These are phyloP conservation scores for Hypoxylon sp. DNA, from an alignment of 2,329 filamentous ascomycete genomes.

Conservation along the genomic window DNA sequence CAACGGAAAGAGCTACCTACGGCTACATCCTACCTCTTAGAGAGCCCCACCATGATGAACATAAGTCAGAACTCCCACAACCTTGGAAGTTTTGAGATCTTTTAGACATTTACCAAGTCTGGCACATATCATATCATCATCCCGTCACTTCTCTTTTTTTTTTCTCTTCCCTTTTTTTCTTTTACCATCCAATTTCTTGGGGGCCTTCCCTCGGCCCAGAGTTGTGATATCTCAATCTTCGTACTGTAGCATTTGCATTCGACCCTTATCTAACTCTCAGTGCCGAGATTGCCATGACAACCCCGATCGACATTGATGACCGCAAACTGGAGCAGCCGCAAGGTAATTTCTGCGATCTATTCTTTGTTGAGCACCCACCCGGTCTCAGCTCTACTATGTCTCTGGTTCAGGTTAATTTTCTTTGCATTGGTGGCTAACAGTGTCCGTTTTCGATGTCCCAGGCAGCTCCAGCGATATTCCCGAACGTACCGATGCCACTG, in stretches of 20 bases:
- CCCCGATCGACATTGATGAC: conserved; percentile 43
- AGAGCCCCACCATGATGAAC: conserved; percentile 45
- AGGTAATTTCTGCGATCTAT: conserved; percentile 46
- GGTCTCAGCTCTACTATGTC: conserved; percentile 8
- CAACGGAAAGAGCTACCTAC: conserved; percentile 29
- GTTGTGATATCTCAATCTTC: conserved; percentile 21
- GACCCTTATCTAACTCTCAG: conserved; percentile 21
- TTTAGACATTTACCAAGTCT: conserved; percentile 43
- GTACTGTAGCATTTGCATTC: conserved; percentile 23
- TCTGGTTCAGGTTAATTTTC: conserved; percentile 16
- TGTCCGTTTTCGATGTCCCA: conserved; percentile 41
- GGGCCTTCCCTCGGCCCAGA: conserved; percentile 43
- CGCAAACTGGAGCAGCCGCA: conserved; percentile 45
- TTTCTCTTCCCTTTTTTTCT: conserved; percentile 12
- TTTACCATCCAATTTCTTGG: conserved; percentile 27
- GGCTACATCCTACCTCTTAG: conserved; percentile 28
- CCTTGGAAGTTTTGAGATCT: conserved; percentile 43
- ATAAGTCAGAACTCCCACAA: conserved; percentile 45
- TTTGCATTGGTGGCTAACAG: conserved; percentile 44
- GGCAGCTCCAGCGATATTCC: conserved; percentile 43
- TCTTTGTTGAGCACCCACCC: conserved; percentile 35
- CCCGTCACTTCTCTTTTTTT: conserved; percentile 20
- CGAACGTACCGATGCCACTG: conserved; percentile 48
- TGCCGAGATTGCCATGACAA: conserved; percentile 46
- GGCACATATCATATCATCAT: conserved; percentile 45